Conservation (phyloP, 345 rosid species). For the Populus pruinosa region DNA sequence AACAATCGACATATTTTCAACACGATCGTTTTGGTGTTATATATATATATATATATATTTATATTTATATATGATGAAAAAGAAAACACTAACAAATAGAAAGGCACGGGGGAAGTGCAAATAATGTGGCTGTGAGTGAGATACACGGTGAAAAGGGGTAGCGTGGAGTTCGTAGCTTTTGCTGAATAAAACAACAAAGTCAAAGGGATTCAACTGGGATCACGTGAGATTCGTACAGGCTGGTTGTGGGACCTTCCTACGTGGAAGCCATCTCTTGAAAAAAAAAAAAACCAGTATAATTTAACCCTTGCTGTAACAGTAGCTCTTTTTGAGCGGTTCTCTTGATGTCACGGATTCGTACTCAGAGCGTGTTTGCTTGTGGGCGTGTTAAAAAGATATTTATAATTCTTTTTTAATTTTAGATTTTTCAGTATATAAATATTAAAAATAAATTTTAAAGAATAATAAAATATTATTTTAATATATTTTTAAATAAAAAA, state of each 20-base stretch:
- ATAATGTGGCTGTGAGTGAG: conserved; percentile 9
- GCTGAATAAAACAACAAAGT: conserved; percentile 20
- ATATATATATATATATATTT: too few relatives aligned
- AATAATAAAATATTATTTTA: too few relatives aligned
- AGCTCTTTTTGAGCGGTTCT: background rate
- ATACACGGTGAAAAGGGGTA: conserved; percentile 15
- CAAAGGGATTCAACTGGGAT: conserved; percentile 38
- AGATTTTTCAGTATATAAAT: too few relatives aligned
- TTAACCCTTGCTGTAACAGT: background rate
- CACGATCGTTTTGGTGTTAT: too few relatives aligned
- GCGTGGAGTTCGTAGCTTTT: background rate
- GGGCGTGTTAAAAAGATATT: too few relatives aligned
- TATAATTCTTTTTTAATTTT: too few relatives aligned
- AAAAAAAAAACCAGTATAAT: conserved; percentile 12
- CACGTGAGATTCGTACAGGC: conserved; percentile 71
- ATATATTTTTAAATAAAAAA: too few relatives aligned
- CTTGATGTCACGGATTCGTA: conserved; percentile 29
- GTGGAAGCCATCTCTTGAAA: conserved; percentile 35
- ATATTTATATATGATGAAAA: too few relatives aligned
- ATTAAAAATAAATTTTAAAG: too few relatives aligned
- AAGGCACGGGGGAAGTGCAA: background rate
- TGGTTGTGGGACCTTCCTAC: conserved; percentile 48
- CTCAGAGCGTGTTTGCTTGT: background rate
- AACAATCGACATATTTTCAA: too few relatives aligned
- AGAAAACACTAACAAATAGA: too few relatives aligned